Evolutionary conservation across 768 basidiomycete genomes (phyloP).

Genomic region (Tylopilus felleus): DNA sequence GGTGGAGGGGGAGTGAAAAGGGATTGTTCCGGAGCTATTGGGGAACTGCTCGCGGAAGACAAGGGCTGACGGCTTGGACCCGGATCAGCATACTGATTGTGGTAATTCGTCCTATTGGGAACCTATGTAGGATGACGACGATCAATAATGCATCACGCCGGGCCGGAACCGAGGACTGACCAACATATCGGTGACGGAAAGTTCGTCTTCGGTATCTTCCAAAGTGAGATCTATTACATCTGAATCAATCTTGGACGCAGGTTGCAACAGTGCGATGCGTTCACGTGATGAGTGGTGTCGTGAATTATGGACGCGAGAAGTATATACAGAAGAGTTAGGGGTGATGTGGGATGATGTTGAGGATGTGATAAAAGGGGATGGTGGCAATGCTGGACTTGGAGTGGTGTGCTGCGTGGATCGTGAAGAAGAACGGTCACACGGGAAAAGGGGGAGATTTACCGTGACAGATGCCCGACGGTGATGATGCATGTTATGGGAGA

Average conservation of each 20-base stretch:
- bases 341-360: conserved; percentile 3
- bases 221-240: conserved; percentile 23
- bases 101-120: background rate
- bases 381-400: background rate
- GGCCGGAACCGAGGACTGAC: conserved; percentile 17
- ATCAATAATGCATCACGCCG: conserved; percentile 5
- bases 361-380: background rate
- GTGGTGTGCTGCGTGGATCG: conserved; percentile 7
- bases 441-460: conserved; percentile 12
- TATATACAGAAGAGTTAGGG: conserved; percentile 5
- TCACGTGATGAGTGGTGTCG: conserved; percentile 1
- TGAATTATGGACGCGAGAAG: conserved; percentile 2
- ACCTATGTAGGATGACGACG: background rate
- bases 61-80: conserved; percentile 1
- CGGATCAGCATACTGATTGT: background rate
- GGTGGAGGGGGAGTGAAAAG: conserved; percentile 31
- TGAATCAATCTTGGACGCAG: background rate
- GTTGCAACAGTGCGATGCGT: background rate
- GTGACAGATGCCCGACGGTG: conserved; percentile 6
- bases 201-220: conserved; percentile 24
- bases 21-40: conserved; percentile 11
- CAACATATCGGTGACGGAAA: conserved; percentile 1
- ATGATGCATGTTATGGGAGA: conserved; percentile 1
- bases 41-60: conserved; percentile 5
- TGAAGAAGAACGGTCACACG: background rate